Evolutionary conservation across 371 early-diverging fungal species (phyloP).

Genomic region (Mucor indicus): DNA sequence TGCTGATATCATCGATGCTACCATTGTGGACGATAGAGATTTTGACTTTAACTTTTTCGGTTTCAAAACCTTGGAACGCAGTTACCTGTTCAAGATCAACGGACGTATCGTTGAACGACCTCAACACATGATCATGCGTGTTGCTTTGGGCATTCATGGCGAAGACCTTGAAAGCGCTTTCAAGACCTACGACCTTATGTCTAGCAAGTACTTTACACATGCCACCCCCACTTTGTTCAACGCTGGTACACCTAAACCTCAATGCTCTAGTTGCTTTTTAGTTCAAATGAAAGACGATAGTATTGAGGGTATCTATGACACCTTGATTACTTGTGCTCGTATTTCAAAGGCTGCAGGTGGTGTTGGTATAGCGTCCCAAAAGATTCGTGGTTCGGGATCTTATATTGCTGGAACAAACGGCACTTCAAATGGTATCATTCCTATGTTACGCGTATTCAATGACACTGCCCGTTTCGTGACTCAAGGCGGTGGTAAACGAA

Average conservation of each 20-base stretch:
- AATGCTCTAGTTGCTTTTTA: constrained; percentile 96
- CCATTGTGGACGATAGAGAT: constrained; percentile 95
- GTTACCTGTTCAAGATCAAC: constrained; percentile 91
- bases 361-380: constrained; percentile 96
- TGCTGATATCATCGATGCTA: constrained; percentile 83
- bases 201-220: constrained; percentile 95
- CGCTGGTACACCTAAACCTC: constrained; percentile 95
- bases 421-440: constrained; percentile 96
- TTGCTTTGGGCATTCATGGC: constrained; percentile 96
- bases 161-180: constrained; percentile 91
- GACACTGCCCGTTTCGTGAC: constrained; percentile 98
- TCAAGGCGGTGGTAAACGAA: constrained; percentile 99
- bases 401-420: constrained; percentile 99
- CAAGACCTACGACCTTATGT: constrained; percentile 97
- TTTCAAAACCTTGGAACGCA: constrained; percentile 97
- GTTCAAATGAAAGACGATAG: constrained; percentile 95
- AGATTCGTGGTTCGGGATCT: constrained; percentile 93
- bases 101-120: constrained; percentile 91
- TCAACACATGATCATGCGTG: constrained; percentile 99
- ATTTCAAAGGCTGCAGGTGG: constrained; percentile 99
- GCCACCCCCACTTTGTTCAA: constrained; percentile 99
- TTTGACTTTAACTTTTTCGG: constrained; percentile 98
- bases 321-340: constrained; percentile 95
- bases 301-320: constrained; percentile 98
- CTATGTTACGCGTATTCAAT: constrained; percentile 98